Base-by-base conservation (phyloP, 73 alveolate genomes). In the Blepharisma japonicum region DNA sequence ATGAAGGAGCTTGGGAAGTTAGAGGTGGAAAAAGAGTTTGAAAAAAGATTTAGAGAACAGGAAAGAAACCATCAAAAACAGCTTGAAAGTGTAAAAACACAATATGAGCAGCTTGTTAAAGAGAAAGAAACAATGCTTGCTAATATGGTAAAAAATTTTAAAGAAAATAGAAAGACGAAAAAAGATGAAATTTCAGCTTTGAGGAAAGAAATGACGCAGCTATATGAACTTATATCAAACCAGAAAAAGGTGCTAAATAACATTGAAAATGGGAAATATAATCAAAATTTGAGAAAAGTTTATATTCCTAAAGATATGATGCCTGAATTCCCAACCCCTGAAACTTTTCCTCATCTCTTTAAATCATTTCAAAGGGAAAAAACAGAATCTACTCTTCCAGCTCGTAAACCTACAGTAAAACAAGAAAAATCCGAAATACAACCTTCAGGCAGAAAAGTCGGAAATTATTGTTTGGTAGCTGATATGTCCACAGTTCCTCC, bases 1-100 rank as follows among this genome's bases (percentile, higher is more conserved):
- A 77, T 77, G 81, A 77, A 78, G 25, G 82, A 74, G 11, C 76
- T 55, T 6, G 86, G 90, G 25, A 78, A 78, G 45, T 3, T 61
- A 77, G 85, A 77, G 38, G 79, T 78, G n/a, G 79, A 51, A 23
- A 45, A 47, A 27, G 85, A 49, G 6, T 78, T 56, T 45, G 47
- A 50, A 68, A 83, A 83, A 71, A 11, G 66, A 32, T 67, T 74
- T 39, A 47, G 56, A 20, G 90, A 83, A 18, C 83, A 67, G 25
- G 20, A 6, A 45, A 83, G 45, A 32, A 56, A 55, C 25, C 82
- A 56, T 56, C 45, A 77, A 38, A 55, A 46, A 6, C 77, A 78
- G 23, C 20, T 48, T 6, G 39, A 48, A 8, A 53, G 56, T 23
- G 70, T 66, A 55, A 51, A 55, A 67, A 45, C 45, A 6, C 77